Base-by-base conservation (phyloP, 257 asterid species). In the Jaltomata sinuosa region DNA sequence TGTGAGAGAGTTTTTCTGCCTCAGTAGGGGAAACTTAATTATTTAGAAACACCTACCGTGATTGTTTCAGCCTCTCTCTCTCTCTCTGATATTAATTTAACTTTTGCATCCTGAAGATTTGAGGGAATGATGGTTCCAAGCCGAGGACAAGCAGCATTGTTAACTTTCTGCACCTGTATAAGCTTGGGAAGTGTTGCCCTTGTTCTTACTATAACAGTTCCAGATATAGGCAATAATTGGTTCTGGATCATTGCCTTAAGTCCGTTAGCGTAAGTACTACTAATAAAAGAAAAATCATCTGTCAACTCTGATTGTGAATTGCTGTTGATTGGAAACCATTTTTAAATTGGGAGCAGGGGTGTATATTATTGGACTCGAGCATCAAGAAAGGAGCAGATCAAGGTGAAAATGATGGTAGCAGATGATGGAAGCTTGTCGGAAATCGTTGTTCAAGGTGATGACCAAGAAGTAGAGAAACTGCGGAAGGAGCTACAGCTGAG, bases 71-170 rank as follows among this genome's bases (percentile, higher is more conserved):
- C 82, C 62, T 27, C 29, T 14, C 81, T 42, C n/a, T 42, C 8
- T 77, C 40, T 31, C 42, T 29, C 72, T 29, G 27, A 49, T 29
- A 19, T 5, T 77, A 29, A 34, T 29, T 19, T 10, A 77, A 77
- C 64, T 50, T 77, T 50, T 54, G 34, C 32, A 8, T 83, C 22
- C 1, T 83, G 83, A 89, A 96, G 98, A 89, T 96, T 96, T 71
- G 99, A 96, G 88, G 99, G 99, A 49, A 90, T 86, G 88, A 96
- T 94, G 99, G 93, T 89, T 82, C 99, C 99, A 38, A 96, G 92
- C 90, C 92, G 98, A 45, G 97, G 98, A 81, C 98, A 96, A 90
- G 98, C 99, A 71, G 98, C 98, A 42, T 87, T 96, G 85, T 93
- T 96, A 21, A 93, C 97, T 38, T 93, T 96, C 88, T 96, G 98